These are phyloP conservation scores for Fagopyrum homotropicum DNA, from an alignment of 148 eudicot genomes.

Conservation along the genomic window DNA sequence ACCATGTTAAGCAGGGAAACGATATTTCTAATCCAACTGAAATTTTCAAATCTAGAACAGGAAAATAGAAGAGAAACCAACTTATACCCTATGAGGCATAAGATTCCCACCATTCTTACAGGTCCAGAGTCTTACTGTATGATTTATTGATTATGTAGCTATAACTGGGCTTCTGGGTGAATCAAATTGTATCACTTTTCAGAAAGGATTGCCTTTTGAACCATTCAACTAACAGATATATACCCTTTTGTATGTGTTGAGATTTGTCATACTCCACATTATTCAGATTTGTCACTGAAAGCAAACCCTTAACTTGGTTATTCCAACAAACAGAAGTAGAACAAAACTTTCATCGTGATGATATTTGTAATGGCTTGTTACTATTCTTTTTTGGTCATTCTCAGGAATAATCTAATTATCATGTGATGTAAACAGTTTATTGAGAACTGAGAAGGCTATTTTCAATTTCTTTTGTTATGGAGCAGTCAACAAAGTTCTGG, in stretches of 20 bases:
- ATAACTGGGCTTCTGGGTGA: neutral
- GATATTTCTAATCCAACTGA: neutral
- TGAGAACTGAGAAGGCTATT: neutral
- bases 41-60: no score
- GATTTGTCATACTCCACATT: neutral
- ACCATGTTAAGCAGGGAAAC: neutral
- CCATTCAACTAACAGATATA: neutral
- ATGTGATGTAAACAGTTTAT: neutral
- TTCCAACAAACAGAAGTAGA: neutral
- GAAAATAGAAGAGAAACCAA: no score
- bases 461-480: neutral
- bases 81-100: neutral
- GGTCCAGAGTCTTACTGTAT: neutral
- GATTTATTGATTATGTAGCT: neutral
- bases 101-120: neutral
- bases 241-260: neutral
- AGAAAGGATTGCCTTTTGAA: neutral
- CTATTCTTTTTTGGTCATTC: neutral
- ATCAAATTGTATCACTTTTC: neutral
- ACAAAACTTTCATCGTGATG: neutral
- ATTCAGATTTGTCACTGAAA: neutral
- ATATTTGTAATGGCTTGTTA: neutral
- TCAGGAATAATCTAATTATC: neutral
- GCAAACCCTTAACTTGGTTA: neutral
- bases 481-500: constrained; percentile 6